A percentile compares a stretch with the other conserved stretches of the same genome.
These are phyloP conservation scores for Exobasidium rhododendri DNA, from an alignment of 1,284 basidiomycete genomes.

Conservation along the genomic window DNA sequence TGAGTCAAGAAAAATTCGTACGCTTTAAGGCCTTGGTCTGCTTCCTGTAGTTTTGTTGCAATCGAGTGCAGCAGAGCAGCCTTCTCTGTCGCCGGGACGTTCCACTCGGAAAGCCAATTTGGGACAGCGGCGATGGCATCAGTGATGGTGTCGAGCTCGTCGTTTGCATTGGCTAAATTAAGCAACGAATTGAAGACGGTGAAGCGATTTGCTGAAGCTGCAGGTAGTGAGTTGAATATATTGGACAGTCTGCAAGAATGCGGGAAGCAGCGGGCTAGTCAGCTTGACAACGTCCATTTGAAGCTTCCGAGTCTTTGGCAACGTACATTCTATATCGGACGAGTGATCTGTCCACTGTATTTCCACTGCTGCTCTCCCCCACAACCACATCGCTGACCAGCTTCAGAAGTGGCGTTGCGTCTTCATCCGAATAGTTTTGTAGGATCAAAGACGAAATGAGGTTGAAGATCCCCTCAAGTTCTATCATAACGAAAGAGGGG, in stretches of 20 bases:
- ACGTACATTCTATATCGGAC: constrained; percentile 30
- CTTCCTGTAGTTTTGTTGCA: constrained; percentile 35
- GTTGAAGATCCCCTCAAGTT: constrained; percentile 52
- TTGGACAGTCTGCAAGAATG: constrained; percentile 39
- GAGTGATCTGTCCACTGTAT: constrained; percentile 26
- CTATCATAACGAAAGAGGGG: too few relatives aligned
- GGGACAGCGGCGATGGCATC: constrained; percentile 37
- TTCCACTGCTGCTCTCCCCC: constrained; percentile 10
- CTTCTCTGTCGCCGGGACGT: constrained; percentile 34
- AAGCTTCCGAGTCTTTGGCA: background rate
- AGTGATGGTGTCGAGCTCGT: constrained; percentile 48
- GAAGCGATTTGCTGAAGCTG: constrained; percentile 35
- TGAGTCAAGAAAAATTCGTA: constrained; percentile 46
- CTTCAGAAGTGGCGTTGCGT: constrained; percentile 22
- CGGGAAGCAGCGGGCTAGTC: too few relatives aligned
- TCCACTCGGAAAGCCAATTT: constrained; percentile 48
- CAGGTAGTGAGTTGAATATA: constrained; percentile 47
- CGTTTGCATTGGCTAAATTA: constrained; percentile 38
- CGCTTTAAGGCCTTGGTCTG: constrained; percentile 38
- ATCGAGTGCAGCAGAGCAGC: constrained; percentile 34
- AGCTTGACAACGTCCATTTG: background rate
- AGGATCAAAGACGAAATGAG: constrained; percentile 40
- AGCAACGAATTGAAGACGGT: constrained; percentile 40
- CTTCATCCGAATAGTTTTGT: constrained; percentile 14
- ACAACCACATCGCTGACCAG: constrained; percentile 26